Evolutionary conservation across 2,329 filamentous ascomycete genomes (phyloP).

Genomic region (Pseudogymnoascus sp.): DNA sequence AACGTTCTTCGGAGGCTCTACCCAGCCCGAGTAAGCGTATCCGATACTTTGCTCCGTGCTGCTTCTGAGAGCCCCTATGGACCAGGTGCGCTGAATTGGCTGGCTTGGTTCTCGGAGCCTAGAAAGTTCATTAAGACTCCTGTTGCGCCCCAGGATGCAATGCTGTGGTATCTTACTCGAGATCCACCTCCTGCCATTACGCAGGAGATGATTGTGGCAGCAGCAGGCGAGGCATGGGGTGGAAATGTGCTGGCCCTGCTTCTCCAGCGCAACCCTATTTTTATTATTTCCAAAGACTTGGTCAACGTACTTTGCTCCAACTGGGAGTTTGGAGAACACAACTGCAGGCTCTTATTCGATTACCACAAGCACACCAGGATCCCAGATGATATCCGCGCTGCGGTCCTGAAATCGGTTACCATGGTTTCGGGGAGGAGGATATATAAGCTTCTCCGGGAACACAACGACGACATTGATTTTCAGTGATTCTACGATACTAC

Average conservation of each 20-base stretch:
- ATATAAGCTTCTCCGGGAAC: not conserved
- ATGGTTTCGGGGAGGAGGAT: not conserved
- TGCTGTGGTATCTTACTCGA: slow-evolving; percentile 1
- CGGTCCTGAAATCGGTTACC: not conserved
- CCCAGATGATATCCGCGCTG: not conserved
- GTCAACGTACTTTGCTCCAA: not conserved
- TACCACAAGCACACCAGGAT: not conserved
- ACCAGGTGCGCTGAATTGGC: not conserved
- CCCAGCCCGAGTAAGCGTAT: not conserved
- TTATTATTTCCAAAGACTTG: not conserved
- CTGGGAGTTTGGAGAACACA: not conserved
- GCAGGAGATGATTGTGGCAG: not conserved
- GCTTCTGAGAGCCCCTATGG: not conserved
- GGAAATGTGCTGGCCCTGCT: not conserved
- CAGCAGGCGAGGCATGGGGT: not conserved
- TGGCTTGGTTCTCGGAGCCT: not conserved
- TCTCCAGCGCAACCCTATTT: not conserved
- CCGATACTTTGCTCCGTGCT: not conserved
- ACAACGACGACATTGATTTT: not conserved
- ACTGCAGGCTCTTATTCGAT: not conserved
- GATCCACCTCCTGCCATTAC: not conserved
- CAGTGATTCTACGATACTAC: not conserved
- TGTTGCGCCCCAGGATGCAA: not conserved
- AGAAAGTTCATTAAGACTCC: not conserved
- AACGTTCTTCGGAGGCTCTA: not conserved